Conservation (phyloP, 768 basidiomycete species). For the Psilocybe azurescens region DNA sequence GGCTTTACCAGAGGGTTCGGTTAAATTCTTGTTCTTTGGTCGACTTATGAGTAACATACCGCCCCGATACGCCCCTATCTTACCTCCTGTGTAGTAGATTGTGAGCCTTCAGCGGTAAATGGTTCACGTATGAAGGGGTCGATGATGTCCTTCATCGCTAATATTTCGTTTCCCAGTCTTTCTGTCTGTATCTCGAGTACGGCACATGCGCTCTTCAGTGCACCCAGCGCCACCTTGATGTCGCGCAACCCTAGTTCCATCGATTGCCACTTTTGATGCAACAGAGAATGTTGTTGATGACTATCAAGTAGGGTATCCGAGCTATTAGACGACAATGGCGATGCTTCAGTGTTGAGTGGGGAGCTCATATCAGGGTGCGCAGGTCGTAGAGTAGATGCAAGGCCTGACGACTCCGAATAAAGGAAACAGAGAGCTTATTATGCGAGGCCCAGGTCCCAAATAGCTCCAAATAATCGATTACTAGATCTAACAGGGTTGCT, state of each 20-base stretch:
- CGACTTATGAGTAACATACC: neutral
- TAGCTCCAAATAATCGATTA: neutral
- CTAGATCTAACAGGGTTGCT: neutral
- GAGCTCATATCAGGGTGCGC: no score
- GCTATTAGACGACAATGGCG: no score
- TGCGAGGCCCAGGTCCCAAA: neutral
- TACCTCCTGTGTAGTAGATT: neutral
- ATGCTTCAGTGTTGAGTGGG: no score
- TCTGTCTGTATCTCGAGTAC: conserved; percentile 2
- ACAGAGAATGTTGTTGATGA: neutral
- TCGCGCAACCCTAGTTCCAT: neutral
- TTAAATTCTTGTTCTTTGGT: neutral
- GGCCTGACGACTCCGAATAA: no score
- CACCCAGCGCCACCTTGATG: neutral
- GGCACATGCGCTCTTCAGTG: neutral
- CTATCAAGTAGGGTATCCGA: neutral
- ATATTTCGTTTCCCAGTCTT: neutral
- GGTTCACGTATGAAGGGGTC: neutral
- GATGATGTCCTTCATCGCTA: neutral
- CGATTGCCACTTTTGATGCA: neutral
- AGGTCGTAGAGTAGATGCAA: no score
- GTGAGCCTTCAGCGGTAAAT: neutral
- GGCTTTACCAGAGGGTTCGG: neutral
- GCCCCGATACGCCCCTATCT: neutral
- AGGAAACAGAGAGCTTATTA: no score